A percentile compares a stretch with the other conserved stretches of the same genome.
These are phyloP conservation scores for Nidula microcarpa DNA, from an alignment of 768 basidiomycete genomes.

Conservation along the genomic window DNA sequence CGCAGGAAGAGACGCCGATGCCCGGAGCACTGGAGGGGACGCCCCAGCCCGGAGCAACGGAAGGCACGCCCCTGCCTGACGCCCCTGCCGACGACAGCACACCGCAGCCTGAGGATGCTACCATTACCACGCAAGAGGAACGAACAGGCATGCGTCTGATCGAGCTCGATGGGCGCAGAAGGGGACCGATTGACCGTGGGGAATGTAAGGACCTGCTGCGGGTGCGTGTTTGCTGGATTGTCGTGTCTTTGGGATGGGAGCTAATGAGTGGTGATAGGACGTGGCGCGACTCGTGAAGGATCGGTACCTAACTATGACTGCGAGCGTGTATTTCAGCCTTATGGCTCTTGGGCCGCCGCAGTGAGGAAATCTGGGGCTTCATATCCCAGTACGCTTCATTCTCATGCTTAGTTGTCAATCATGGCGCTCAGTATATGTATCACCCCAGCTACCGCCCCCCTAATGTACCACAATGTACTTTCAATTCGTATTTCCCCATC, in stretches of 20 bases:
- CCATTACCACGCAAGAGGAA: no score
- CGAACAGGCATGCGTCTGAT: constrained; percentile 48
- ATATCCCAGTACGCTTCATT: no score
- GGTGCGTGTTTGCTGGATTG: constrained; percentile 26
- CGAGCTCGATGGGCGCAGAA: constrained; percentile 81
- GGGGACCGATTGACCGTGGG: constrained; percentile 80
- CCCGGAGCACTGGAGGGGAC: constrained; percentile 4
- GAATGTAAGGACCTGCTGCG: constrained; percentile 53
- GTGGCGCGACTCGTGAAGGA: constrained; percentile 61
- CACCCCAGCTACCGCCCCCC: no score
- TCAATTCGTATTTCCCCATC: no score
- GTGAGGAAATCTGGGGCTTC: no score
- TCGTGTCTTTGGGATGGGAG: neutral
- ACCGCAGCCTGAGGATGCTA: no score
- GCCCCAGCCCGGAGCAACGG: constrained; percentile 10
- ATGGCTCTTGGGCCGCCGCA: constrained; percentile 42
- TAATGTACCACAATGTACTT: no score
- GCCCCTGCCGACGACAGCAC: constrained; percentile 1
- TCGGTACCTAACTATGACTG: constrained; percentile 49
- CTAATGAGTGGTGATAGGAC: constrained; percentile 38
- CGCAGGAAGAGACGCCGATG: constrained; percentile 11
- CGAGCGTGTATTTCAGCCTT: constrained; percentile 63
- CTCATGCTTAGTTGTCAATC: no score
- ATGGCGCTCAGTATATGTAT: no score
- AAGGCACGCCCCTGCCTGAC: constrained; percentile 6